Conservation (phyloP, 23 red algal species). For the Agarophyton chilense region DNA sequence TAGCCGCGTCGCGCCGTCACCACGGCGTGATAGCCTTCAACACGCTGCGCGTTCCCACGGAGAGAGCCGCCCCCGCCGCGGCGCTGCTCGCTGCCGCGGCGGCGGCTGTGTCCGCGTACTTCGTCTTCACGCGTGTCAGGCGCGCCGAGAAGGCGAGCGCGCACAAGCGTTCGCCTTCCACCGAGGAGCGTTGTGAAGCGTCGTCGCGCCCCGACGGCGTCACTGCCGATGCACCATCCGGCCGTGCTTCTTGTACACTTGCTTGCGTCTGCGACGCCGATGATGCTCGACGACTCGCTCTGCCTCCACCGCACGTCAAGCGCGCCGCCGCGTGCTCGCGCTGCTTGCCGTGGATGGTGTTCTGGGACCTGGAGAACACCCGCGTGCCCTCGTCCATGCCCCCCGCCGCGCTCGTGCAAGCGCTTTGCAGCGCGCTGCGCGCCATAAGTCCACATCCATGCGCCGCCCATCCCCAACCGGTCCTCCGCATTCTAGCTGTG, state of each 20-base stretch:
- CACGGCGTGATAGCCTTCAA: not conserved
- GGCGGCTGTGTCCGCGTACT: not conserved
- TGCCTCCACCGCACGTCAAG: not conserved
- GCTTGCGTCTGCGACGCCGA: not conserved
- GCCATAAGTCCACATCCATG: not conserved
- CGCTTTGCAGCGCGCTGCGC: constrained; percentile 35
- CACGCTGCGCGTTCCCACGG: not conserved
- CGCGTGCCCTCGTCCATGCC: not conserved
- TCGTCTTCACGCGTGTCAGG: not conserved
- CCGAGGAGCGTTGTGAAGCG: too few relatives aligned
- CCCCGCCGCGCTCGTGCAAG: not conserved
- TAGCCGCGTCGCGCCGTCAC: not conserved
- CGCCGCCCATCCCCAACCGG: not conserved
- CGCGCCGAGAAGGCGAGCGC: not conserved
- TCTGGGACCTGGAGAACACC: constrained; percentile 62
- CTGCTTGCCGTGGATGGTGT: constrained; percentile 27
- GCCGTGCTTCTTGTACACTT: too few relatives aligned
- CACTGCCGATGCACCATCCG: too few relatives aligned
- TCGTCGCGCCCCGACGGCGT: too few relatives aligned
- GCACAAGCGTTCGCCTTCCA: not conserved
- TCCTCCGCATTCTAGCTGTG: constrained; percentile 45
- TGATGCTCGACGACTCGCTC: not conserved
- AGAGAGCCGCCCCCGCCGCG: not conserved
- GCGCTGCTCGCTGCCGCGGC: not conserved
- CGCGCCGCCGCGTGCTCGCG: not conserved